Evolutionary conservation across 768 basidiomycete species (phyloP).

Genomic region (Termitomyces eurrhizus): DNA sequence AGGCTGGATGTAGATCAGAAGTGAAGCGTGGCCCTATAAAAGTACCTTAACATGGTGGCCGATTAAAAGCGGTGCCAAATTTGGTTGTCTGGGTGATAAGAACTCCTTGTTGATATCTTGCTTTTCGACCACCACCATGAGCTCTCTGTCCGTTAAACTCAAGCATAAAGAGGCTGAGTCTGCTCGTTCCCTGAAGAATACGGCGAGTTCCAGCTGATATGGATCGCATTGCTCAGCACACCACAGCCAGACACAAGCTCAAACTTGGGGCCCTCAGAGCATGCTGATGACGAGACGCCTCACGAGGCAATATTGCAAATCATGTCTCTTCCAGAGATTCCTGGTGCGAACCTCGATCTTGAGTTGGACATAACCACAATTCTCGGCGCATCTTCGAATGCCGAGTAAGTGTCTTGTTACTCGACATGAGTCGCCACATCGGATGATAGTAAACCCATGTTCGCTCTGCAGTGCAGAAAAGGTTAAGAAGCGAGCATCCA

Average conservation of each 20-base stretch:
- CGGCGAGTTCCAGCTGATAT: conserved; percentile 27
- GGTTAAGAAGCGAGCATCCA: conserved; percentile 70
- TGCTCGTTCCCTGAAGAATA: conserved; percentile 20
- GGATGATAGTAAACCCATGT: conserved; percentile 18
- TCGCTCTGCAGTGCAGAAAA: conserved; percentile 36
- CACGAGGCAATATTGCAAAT: conserved; percentile 4
- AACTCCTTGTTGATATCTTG: conserved; percentile 30
- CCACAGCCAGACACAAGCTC: neutral
- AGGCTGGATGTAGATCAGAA: conserved; percentile 31
- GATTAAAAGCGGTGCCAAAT: conserved; percentile 4
- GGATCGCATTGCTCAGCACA: conserved; percentile 21
- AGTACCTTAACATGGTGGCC: conserved; percentile 2
- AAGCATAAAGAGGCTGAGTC: conserved; percentile 29
- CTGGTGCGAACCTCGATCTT: conserved; percentile 38
- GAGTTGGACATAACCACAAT: conserved; percentile 44
- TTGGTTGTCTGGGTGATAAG: conserved; percentile 36
- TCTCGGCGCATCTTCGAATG: conserved; percentile 29
- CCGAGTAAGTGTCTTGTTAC: conserved; percentile 43
- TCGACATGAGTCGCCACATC: conserved; percentile 6
- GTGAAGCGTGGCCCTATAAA: neutral
- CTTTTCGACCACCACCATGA: conserved; percentile 29
- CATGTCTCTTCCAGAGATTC: conserved; percentile 44
- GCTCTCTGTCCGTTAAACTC: conserved; percentile 16
- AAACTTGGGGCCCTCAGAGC: neutral
- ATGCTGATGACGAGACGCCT: neutral